Conservation (phyloP, 495 filamentous ascomycete species). For the Neurospora hispaniola region DNA sequence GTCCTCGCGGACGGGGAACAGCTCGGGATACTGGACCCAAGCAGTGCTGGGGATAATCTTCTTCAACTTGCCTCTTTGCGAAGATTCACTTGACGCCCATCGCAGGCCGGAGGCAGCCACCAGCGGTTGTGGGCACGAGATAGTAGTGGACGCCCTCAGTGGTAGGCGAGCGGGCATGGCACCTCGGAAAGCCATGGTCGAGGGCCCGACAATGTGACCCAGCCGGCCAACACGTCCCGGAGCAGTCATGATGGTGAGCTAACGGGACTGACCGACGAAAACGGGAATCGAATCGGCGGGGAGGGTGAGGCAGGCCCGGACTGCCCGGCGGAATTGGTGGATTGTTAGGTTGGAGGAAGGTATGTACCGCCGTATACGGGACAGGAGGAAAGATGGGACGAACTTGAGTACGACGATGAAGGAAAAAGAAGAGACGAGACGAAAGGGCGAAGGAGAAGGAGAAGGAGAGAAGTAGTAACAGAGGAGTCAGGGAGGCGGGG, state of each 20-base stretch:
- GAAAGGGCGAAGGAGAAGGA: not conserved
- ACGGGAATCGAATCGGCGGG: not conserved
- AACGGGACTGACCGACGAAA: not conserved
- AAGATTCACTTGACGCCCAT: not conserved
- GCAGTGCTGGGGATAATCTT: not conserved
- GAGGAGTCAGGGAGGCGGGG: not conserved
- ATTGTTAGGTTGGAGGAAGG: not conserved
- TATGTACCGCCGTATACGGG: not conserved
- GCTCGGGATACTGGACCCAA: slow-evolving; percentile 6
- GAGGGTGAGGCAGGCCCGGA: not conserved
- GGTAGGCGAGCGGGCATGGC: not conserved
- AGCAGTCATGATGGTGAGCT: slow-evolving; percentile 8
- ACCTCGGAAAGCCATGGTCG: slow-evolving; percentile 8
- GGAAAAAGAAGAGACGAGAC: not conserved
- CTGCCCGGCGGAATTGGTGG: not conserved
- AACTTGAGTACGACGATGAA: not conserved
- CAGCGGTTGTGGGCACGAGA: not conserved
- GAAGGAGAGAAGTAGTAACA: not conserved
- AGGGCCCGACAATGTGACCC: slow-evolving; percentile 13
- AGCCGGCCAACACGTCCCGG: slow-evolving; percentile 18
- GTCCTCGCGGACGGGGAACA: slow-evolving; percentile 35
- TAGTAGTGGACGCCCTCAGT: not conserved
- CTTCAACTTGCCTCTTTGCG: not conserved
- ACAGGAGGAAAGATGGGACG: not conserved
- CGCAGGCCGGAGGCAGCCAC: not conserved